Evolutionary conservation across 257 asterid genomes (phyloP), one percentile per base, ranked within the genome.

Genomic region (Fraxinus quadrangulata): DNA sequence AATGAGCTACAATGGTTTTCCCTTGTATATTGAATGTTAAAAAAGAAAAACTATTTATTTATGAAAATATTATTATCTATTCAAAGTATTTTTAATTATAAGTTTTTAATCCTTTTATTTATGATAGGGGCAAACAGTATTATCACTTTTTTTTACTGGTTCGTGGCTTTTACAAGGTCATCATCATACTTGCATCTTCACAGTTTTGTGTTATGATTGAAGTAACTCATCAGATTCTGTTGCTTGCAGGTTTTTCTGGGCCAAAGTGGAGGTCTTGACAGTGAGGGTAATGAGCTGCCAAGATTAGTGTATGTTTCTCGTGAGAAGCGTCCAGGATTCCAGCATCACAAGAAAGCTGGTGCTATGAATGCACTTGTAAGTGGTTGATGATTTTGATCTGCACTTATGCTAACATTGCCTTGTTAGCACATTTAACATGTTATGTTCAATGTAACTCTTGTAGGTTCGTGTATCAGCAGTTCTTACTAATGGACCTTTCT

Each of bases 401-500:
- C 34, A 19, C 74, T 51, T 45, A 0, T 68, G 19, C 39, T 63
- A 24, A 63, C 66, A 69, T 67, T 71, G 69, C 28, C 76, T 72
- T 77, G 75, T 72, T 33, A 2, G 72, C 66, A 39, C 79, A 67
- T 74, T 45, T 86, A 83, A 67, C 81, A 39, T 78, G 19, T 79
- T 51, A 37, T 79, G 34, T 16, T 66, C 65, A 75, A 26, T 36
- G 71, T 70, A 72, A 65, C 81, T 69, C 37, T 80, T 84, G 80
- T 89, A 94, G 99, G 99, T 94, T 82, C 97, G 99, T 16, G 99
- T 94, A 51, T 94, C 99, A 14, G 99, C 99, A 4, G 99, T 94
- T 86, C 97, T 92, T 78, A 92, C 99, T 47, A 94, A 94, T 83
- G 99, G 97, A 66, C 99, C 99, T 76, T 94, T 94, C 92, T 67